Percentiles rank a stretch among this genome's conserved stretches.
Conservation (phyloP, 2,329 filamentous ascomycete species). For the Fusarium coicis region DNA sequence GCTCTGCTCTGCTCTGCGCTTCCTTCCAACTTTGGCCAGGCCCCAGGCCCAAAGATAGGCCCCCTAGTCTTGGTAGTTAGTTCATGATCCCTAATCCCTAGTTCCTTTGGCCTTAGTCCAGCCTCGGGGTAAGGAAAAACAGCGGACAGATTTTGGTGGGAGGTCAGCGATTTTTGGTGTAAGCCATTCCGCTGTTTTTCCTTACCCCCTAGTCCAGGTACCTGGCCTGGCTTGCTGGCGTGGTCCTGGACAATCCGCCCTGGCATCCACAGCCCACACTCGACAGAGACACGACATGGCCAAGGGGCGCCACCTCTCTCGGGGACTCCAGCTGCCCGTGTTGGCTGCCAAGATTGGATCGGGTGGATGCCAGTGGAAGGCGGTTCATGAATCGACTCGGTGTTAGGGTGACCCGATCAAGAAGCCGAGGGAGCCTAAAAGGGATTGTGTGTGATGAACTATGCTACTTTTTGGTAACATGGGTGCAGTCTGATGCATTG, state of each 20-base stretch:
- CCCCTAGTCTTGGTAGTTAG: conserved; percentile 13
- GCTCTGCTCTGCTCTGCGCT: conserved; percentile 23
- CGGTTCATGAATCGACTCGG: conserved; percentile 29
- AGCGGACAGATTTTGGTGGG: no score
- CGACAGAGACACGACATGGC: conserved; percentile 22
- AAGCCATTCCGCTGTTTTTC: neutral
- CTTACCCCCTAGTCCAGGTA: conserved; percentile 22
- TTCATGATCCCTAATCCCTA: conserved; percentile 21
- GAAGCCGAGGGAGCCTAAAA: conserved; percentile 32
- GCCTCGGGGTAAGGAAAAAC: no score
- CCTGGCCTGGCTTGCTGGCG: conserved; percentile 23
- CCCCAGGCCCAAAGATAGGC: conserved; percentile 12
- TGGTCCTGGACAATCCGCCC: conserved; percentile 19
- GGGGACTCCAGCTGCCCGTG: conserved; percentile 26
- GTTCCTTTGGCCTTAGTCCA: no score
- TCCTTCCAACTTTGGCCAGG: conserved; percentile 31
- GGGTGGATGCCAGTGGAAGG: conserved; percentile 31
- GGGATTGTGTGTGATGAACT: conserved; percentile 3
- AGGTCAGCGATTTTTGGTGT: no score
- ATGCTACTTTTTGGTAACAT: conserved; percentile 6
- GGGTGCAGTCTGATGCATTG: neutral
- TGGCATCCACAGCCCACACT: conserved; percentile 12
- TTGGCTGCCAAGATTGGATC: conserved; percentile 24
- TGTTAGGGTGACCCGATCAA: conserved; percentile 25
- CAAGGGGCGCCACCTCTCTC: conserved; percentile 37